Percentiles rank a stretch among this genome's conserved stretches.
Conservation (phyloP, 73 alveolate genomes). For the Tetrahymena thermophila region DNA sequence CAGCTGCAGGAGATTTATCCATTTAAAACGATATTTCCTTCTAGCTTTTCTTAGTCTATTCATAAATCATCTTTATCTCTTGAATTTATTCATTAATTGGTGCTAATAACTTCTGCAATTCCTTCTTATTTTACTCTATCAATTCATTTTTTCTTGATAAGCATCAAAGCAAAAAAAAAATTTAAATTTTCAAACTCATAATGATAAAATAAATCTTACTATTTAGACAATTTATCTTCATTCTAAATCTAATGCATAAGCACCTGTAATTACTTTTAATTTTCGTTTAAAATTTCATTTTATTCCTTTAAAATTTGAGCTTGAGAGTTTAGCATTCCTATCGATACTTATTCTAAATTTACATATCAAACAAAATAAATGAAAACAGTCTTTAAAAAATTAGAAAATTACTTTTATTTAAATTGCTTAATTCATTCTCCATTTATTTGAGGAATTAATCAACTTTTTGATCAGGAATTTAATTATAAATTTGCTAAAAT, state of each 20-base stretch:
- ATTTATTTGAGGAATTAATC: background rate
- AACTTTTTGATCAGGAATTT: background rate
- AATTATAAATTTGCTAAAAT: background rate
- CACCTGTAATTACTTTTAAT: background rate
- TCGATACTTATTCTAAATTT: background rate
- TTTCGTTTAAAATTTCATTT: background rate
- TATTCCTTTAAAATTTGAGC: background rate
- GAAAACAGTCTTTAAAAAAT: background rate
- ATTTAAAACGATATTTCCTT: background rate
- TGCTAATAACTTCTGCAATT: background rate
- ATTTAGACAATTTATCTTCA: background rate
- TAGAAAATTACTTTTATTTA: background rate
- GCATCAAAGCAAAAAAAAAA: background rate
- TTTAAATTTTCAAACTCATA: background rate
- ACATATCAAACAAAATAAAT: background rate
- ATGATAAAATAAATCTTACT: background rate
- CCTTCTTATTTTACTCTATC: background rate
- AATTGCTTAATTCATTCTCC: background rate
- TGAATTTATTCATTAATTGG: background rate
- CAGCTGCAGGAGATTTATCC: background rate
- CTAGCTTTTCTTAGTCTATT: background rate
- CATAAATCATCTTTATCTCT: background rate
- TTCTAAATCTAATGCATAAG: background rate
- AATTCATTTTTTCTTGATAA: background rate
- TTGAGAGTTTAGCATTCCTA: background rate